Conservation (phyloP, 2,329 filamentous ascomycete genomes). For the Pseudogymnoascus sp. region DNA sequence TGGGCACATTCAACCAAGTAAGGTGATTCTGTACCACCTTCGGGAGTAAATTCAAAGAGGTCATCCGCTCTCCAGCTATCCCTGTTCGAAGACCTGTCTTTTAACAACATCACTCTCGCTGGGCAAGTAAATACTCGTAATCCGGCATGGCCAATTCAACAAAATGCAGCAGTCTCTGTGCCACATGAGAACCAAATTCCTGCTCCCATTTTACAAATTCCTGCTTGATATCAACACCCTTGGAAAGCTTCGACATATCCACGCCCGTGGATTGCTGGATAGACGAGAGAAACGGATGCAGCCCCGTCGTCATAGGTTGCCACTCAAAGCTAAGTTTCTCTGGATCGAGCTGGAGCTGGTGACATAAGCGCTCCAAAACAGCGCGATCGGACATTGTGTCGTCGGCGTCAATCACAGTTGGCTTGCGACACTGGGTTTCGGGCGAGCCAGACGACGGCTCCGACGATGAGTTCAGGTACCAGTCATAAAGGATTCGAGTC, state of each 20-base stretch:
- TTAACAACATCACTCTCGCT: neutral
- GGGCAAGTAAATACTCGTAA: neutral
- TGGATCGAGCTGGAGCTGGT: neutral
- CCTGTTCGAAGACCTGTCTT: neutral
- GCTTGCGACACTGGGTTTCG: neutral
- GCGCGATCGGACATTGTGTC: neutral
- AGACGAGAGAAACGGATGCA: neutral
- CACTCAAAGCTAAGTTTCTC: neutral
- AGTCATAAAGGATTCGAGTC: neutral
- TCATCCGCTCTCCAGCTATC: neutral
- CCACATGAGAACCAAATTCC: neutral
- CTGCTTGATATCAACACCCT: neutral
- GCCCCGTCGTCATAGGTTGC: neutral
- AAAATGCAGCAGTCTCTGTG: neutral
- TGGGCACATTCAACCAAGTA: neutral
- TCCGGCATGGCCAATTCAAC: neutral
- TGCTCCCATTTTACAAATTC: neutral
- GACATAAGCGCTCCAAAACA: neutral
- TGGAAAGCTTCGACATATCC: neutral
- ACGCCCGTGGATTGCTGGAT: slow-evolving; percentile 3
- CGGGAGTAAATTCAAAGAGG: neutral
- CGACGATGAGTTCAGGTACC: neutral
- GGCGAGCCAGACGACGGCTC: neutral
- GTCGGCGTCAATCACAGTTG: neutral
- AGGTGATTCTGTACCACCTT: neutral